phyloP scores from a whole-genome alignment of 257 asterid genomes.

The Ilex asprella region DNA sequence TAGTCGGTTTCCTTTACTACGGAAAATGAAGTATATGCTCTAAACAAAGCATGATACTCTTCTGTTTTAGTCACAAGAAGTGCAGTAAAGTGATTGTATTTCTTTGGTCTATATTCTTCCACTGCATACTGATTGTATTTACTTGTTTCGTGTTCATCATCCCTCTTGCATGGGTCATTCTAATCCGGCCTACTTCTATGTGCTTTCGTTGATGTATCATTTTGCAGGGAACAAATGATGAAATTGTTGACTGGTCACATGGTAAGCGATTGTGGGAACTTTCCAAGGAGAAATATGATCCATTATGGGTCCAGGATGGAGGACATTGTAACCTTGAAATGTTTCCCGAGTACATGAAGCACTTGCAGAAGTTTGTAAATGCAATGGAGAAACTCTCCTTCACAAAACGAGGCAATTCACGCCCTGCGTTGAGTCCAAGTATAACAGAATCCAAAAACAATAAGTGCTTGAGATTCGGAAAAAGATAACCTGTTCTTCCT shows the following conservation, averaged over 20 bases:
- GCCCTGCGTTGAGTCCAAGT: conserved; percentile 21
- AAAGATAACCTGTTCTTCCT: conserved; percentile 25
- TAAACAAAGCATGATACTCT: neutral
- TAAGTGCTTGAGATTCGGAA: conserved; percentile 73
- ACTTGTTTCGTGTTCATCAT: neutral
- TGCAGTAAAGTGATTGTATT: neutral
- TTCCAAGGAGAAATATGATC: conserved; percentile 90
- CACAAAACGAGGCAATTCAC: conserved; percentile 45
- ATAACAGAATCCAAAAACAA: conserved; percentile 52
- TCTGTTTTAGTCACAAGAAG: neutral
- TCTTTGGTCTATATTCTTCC: neutral
- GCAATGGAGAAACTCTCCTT: conserved; percentile 91
- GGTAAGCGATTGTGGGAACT: conserved; percentile 98
- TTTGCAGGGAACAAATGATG: conserved; percentile 81
- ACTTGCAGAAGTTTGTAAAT: conserved; percentile 61
- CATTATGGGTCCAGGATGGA: conserved; percentile 90
- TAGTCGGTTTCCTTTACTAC: no score
- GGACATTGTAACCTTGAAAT: conserved; percentile 98
- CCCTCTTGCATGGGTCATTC: neutral
- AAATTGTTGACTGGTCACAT: conserved; percentile 82
- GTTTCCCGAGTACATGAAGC: conserved; percentile 82
- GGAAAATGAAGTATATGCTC: no score
- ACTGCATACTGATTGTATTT: neutral
- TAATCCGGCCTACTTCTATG: neutral
- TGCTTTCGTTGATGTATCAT: conserved; percentile 6